A percentile compares a stretch with the other conserved stretches of the same genome.
Conservation (phyloP, 108 stramenopile species). For the Fragilaria crotonensis region DNA sequence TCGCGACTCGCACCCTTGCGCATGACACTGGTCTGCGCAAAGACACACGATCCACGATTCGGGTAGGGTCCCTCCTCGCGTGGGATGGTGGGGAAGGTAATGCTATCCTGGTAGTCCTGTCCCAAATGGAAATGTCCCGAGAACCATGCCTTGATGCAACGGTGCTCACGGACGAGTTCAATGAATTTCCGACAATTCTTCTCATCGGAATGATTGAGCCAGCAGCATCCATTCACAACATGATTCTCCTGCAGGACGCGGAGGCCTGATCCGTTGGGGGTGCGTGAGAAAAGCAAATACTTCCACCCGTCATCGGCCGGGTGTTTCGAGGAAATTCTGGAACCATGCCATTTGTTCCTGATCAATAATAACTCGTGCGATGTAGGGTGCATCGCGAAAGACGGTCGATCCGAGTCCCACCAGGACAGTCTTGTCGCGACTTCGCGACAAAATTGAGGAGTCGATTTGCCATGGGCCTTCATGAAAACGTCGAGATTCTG, state of each 20-base stretch:
- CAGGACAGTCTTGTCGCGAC: constrained; percentile 67
- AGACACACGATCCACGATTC: constrained; percentile 56
- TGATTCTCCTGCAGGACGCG: constrained; percentile 73
- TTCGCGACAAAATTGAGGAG: constrained; percentile 48
- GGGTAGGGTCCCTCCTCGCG: constrained; percentile 52
- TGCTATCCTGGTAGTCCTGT: constrained; percentile 35
- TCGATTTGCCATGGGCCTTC: constrained; percentile 40
- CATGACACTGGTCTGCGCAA: constrained; percentile 75
- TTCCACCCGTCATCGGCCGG: constrained; percentile 68
- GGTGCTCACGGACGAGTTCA: constrained; percentile 56
- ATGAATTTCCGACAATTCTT: constrained; percentile 52
- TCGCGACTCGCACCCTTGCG: constrained; percentile 59
- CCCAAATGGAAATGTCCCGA: constrained; percentile 85
- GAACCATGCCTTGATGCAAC: constrained; percentile 75
- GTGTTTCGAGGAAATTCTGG: constrained; percentile 43
- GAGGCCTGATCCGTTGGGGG: constrained; percentile 70
- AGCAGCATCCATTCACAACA: constrained; percentile 60
- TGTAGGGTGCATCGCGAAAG: constrained; percentile 66
- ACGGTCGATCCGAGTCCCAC: constrained; percentile 66
- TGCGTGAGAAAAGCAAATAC: constrained; percentile 74
- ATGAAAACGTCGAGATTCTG: constrained; percentile 62
- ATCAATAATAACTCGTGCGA: constrained; percentile 73
- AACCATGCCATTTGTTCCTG: constrained; percentile 72
- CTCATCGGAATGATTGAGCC: constrained; percentile 55
- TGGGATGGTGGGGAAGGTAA: constrained; percentile 43